phyloP scores from a whole-genome alignment of 805 yeast genomes.

The Nakazawaea wickerhamii region DNA sequence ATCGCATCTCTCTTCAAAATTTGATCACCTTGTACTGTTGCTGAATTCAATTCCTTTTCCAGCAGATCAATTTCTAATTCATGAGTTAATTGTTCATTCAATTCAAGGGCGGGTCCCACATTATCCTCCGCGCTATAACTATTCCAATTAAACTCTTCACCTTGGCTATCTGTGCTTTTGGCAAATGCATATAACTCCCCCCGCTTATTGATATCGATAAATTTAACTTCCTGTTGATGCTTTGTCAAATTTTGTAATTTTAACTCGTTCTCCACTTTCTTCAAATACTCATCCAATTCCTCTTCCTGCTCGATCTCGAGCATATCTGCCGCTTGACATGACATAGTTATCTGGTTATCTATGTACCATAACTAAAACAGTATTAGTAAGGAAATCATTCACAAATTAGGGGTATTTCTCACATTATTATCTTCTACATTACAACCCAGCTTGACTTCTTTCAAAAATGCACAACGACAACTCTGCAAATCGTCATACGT shows the following conservation, averaged over 20 bases:
- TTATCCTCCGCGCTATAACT: slow-evolving; percentile 18
- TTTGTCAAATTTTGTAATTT: neutral
- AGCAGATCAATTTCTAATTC: neutral
- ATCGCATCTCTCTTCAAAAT: too few relatives aligned
- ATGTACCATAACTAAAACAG: slow-evolving; percentile 2
- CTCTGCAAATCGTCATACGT: slow-evolving; percentile 1
- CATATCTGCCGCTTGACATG: neutral
- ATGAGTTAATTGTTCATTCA: neutral
- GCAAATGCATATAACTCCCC: neutral
- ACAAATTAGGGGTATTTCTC: slow-evolving; percentile 1
- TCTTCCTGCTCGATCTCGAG: neutral
- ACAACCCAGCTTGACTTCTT: neutral
- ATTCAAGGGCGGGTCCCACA: slow-evolving; percentile 2
- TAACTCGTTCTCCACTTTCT: neutral
- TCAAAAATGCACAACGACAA: slow-evolving; percentile 8
- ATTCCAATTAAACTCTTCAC: slow-evolving; percentile 7
- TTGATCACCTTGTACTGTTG: too few relatives aligned
- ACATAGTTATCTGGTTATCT: neutral
- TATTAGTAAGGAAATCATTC: too few relatives aligned
- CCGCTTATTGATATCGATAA: slow-evolving; percentile 4
- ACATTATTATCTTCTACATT: slow-evolving; percentile 1
- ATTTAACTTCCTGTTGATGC: slow-evolving; percentile 1
- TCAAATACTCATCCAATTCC: neutral
- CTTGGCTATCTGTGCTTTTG: neutral
- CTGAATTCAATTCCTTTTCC: neutral